Conservation (phyloP, 305 asterid genomes). For the Striga hermonthica region DNA sequence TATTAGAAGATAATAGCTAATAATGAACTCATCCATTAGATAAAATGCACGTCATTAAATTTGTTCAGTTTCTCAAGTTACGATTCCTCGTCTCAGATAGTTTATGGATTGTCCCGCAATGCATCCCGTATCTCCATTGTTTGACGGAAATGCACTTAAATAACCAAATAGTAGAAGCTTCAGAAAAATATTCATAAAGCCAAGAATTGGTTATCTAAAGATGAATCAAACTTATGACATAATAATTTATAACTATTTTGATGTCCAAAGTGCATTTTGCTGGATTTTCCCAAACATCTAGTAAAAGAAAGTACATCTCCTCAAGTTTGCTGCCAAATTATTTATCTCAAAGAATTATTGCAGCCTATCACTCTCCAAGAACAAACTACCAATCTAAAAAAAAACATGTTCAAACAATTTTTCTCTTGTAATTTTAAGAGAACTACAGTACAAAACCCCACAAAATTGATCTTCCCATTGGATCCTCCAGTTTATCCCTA, state of each 20-base stretch:
- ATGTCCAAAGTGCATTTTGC: conserved; percentile 1
- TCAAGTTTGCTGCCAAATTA: too few species aligned
- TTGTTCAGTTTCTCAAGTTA: neutral
- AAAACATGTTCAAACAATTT: too few species aligned
- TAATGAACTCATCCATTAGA: conserved; percentile 12
- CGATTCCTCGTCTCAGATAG: neutral
- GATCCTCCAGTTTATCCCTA: too few species aligned
- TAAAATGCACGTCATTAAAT: conserved; percentile 1
- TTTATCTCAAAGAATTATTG: too few species aligned
- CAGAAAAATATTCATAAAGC: neutral
- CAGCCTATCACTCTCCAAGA: too few species aligned
- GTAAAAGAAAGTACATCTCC: too few species aligned
- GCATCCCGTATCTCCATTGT: neutral
- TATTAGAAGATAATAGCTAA: conserved; percentile 15
- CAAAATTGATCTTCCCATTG: too few species aligned
- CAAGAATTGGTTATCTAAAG: neutral
- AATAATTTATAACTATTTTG: neutral
- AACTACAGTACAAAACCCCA: too few species aligned
- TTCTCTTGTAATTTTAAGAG: too few species aligned
- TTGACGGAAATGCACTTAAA: neutral
- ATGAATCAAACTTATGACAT: neutral
- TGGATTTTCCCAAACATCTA: too few species aligned
- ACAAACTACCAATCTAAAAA: too few species aligned
- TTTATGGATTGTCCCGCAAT: neutral
- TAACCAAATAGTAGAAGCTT: neutral